phyloP scores from a whole-genome alignment of 2,329 filamentous ascomycete species.

The Myrmaecium sp. region DNA sequence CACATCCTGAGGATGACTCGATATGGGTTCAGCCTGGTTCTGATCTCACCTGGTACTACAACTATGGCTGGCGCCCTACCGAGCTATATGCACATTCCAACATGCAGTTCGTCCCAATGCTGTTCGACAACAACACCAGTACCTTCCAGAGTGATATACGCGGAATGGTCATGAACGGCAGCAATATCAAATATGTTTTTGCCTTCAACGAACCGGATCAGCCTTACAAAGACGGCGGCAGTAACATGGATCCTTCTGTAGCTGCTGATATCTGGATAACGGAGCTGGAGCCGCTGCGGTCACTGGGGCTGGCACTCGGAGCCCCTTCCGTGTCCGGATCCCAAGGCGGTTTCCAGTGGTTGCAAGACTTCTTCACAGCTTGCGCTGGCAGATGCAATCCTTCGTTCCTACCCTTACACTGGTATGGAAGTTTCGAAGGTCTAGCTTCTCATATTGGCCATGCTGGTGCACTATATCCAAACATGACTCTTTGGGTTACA shows the following conservation, averaged over 20 bases:
- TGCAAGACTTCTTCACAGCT: conserved; percentile 46
- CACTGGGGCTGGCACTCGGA: conserved; percentile 49
- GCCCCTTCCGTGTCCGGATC: conserved; percentile 54
- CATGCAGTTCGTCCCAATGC: conserved; percentile 67
- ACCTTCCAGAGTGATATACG: conserved; percentile 45
- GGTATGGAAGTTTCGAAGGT: conserved; percentile 49
- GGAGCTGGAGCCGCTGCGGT: conserved; percentile 52
- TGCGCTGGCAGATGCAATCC: conserved; percentile 31
- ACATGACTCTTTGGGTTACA: conserved; percentile 56
- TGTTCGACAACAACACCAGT: conserved; percentile 37
- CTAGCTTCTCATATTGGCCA: conserved; percentile 50
- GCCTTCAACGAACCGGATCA: conserved; percentile 70
- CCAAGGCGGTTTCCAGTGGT: conserved; percentile 45
- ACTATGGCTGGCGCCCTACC: conserved; percentile 47
- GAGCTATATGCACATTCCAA: conserved; percentile 23
- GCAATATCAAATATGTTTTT: conserved; percentile 51
- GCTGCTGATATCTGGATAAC: conserved; percentile 55
- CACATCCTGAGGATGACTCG: conserved; percentile 43
- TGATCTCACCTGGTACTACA: conserved; percentile 76
- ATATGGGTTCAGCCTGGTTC: conserved; percentile 42
- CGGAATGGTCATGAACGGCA: conserved; percentile 32
- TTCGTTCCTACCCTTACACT: conserved; percentile 36
- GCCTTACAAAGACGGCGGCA: conserved; percentile 38
- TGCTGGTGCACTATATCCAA: conserved; percentile 30
- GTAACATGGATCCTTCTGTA: conserved; percentile 37